Evolutionary conservation across 1,139 yeast species (phyloP).

Genomic region (Pichia sp.): DNA sequence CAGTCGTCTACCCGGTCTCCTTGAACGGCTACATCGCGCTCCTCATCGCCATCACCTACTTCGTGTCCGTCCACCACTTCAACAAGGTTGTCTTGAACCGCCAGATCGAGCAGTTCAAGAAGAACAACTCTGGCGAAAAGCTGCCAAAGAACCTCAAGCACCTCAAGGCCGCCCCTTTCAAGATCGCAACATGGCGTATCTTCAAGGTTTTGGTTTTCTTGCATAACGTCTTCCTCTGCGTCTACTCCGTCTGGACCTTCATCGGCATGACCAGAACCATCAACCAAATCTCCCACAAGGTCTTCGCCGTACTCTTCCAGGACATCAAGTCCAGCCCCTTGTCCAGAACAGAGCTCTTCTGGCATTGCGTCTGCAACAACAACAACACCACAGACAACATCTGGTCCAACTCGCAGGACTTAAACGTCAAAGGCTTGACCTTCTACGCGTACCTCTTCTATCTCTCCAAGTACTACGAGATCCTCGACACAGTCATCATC

Average conservation of each 20-base stretch:
- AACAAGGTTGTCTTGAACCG: conserved; percentile 38
- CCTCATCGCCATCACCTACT: conserved; percentile 57
- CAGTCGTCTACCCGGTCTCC: conserved; percentile 32
- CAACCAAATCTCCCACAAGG: conserved; percentile 32
- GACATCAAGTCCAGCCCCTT: conserved; percentile 13
- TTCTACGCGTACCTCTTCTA: conserved; percentile 67
- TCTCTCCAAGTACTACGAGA: conserved; percentile 69
- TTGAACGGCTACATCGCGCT: conserved; percentile 47
- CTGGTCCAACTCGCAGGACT: conserved; percentile 38
- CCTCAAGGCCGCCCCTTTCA: conserved; percentile 54
- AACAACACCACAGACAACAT: conserved; percentile 46
- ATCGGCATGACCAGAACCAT: conserved; percentile 60
- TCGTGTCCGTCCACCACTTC: conserved; percentile 52
- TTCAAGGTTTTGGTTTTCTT: conserved; percentile 56
- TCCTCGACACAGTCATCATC: conserved; percentile 64
- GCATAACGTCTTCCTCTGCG: conserved; percentile 61
- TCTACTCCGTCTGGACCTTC: conserved; percentile 70
- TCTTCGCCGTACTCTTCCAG: conserved; percentile 30
- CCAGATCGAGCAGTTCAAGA: conserved; percentile 28
- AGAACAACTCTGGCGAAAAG: conserved; percentile 23
- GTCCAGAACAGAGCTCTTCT: conserved; percentile 36
- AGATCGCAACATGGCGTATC: conserved; percentile 41
- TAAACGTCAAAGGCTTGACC: conserved; percentile 42
- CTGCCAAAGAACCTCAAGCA: conserved; percentile 30
- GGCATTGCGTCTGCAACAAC: conserved; percentile 59